Evolutionary conservation across 441 rosid species (phyloP).

Genomic region (Breynia disticha): DNA sequence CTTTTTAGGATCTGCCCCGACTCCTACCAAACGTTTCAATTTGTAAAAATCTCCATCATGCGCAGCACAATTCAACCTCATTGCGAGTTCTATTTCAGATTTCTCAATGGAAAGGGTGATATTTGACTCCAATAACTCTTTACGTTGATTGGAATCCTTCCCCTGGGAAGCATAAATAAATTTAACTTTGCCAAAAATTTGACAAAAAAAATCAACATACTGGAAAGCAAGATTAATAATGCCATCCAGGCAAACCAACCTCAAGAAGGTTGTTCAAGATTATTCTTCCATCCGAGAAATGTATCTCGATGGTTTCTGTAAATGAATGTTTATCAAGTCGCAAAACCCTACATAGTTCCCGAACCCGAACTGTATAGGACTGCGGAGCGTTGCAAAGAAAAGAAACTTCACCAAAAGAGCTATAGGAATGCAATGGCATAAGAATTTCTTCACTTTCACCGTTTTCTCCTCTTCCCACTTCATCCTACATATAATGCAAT

Average conservation of each 20-base stretch:
- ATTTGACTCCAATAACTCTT: conserved; percentile 69
- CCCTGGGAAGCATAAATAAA: conserved; percentile 30
- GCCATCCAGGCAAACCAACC: conserved; percentile 30
- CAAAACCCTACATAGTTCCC: conserved; percentile 61
- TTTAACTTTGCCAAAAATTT: too few relatives aligned
- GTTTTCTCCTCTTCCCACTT: conserved; percentile 37
- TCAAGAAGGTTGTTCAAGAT: conserved; percentile 72
- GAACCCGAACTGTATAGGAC: conserved; percentile 72
- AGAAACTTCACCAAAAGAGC: conserved; percentile 80
- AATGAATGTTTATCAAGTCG: conserved; percentile 85
- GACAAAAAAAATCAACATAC: background rate
- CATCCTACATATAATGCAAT: conserved; percentile 43
- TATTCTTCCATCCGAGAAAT: conserved; percentile 77
- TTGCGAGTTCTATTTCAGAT: conserved; percentile 92
- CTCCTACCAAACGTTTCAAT: conserved; percentile 58
- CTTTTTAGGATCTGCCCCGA: conserved; percentile 85
- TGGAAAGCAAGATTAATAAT: background rate
- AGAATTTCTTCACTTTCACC: conserved; percentile 63
- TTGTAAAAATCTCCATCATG: conserved; percentile 72
- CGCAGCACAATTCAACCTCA: conserved; percentile 74
- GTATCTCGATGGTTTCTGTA: conserved; percentile 70
- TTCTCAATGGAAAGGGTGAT: conserved; percentile 71
- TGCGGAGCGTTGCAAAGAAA: conserved; percentile 92
- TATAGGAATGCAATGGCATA: conserved; percentile 41
- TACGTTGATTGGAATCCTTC: conserved; percentile 50